Percentiles rank a stretch among this genome's conserved stretches.
phyloP scores from a whole-genome alignment of 2,329 filamentous ascomycete species.

The Colletotrichum eleusines region DNA sequence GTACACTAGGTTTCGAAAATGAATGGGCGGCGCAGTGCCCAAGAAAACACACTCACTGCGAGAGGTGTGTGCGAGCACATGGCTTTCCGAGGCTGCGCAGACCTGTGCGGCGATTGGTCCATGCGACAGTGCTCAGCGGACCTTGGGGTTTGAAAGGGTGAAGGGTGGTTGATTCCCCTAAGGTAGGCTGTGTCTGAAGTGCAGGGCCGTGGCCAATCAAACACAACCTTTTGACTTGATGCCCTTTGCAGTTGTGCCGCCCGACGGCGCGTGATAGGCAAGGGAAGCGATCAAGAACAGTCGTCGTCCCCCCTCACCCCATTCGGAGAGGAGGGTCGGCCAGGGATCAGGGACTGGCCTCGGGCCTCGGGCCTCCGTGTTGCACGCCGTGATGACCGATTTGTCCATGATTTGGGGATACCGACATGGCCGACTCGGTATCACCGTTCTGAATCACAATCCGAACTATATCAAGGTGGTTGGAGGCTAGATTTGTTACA shows the following conservation, averaged over 20 bases:
- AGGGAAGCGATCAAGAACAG: conserved; percentile 9
- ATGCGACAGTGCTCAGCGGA: background rate
- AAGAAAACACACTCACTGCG: conserved; percentile 18
- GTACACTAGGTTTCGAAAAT: conserved; percentile 3
- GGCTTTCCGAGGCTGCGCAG: background rate
- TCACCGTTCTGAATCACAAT: background rate
- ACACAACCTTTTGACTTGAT: background rate
- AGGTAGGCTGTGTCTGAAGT: conserved; percentile 10
- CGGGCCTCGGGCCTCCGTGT: conserved; percentile 24
- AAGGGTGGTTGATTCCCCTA: conserved; percentile 10
- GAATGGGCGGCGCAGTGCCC: conserved; percentile 20
- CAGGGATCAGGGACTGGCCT: conserved; percentile 29
- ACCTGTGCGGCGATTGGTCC: conserved; percentile 10
- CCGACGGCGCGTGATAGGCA: conserved; percentile 3
- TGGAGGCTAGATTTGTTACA: background rate
- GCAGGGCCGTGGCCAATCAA: conserved; percentile 21
- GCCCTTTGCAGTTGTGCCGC: background rate
- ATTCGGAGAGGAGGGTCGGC: conserved; percentile 17
- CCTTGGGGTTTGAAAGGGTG: conserved; percentile 1
- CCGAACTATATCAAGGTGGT: conserved; percentile 2
- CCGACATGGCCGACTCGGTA: conserved; percentile 21
- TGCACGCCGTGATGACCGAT: conserved; percentile 31
- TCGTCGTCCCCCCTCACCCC: background rate
- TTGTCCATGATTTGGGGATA: conserved; percentile 16
- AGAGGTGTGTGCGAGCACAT: conserved; percentile 1